Conservation (phyloP, 2,329 filamentous ascomycete species). For the Calonectria leucothoes region DNA sequence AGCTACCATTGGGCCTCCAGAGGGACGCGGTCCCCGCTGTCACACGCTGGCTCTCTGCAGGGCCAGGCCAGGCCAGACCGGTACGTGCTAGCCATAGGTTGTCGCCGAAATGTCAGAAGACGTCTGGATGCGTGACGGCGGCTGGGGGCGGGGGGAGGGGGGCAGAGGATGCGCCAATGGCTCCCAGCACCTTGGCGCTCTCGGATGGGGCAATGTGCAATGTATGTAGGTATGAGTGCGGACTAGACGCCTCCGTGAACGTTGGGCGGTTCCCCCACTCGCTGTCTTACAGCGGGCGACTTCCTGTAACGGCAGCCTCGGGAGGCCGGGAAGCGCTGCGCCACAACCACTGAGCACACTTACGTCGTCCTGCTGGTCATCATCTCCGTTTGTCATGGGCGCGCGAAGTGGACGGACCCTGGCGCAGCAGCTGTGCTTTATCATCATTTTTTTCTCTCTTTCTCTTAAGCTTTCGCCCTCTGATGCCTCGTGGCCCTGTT, state of each 20-base stretch:
- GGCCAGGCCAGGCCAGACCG: background rate
- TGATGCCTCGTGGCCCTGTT: background rate
- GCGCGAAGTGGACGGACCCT: background rate
- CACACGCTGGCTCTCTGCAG: background rate
- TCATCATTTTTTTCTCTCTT: slow-evolving; percentile 6
- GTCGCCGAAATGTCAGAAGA: slow-evolving; percentile 1
- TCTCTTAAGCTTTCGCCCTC: background rate
- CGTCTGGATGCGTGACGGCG: background rate
- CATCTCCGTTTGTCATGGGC: slow-evolving; percentile 15
- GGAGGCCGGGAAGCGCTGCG: slow-evolving; percentile 18
- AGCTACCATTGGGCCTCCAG: slow-evolving; percentile 8
- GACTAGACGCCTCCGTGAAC: background rate
- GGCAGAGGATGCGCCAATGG: background rate
- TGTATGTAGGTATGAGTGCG: background rate
- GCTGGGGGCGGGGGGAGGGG: too few relatives aligned
- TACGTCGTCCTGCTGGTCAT: slow-evolving; percentile 17
- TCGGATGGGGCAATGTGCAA: background rate
- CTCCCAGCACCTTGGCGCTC: background rate
- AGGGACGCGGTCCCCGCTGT: background rate
- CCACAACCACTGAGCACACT: slow-evolving; percentile 23
- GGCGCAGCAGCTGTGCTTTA: background rate
- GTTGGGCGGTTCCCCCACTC: background rate
- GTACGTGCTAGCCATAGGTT: background rate
- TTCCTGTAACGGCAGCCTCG: slow-evolving; percentile 11
- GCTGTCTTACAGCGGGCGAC: background rate